Percentiles rank a stretch among this genome's conserved stretches.
These are phyloP conservation scores for Camelina hispida DNA, from an alignment of 345 rosid species.

Conservation along the genomic window DNA sequence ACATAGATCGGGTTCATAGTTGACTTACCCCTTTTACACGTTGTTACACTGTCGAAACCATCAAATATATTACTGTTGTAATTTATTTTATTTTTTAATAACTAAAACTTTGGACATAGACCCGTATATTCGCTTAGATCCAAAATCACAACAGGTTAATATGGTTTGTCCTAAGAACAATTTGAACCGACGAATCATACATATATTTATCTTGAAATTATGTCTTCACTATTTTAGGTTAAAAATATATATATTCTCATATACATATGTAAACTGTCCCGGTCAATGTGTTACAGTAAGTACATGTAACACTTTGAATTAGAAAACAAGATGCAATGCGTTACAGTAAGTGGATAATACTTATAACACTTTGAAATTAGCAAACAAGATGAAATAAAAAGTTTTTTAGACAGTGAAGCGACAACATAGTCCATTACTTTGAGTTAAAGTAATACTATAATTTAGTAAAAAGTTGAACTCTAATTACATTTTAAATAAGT, in stretches of 20 bases:
- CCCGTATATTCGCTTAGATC: too few relatives aligned
- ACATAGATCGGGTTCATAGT: background rate
- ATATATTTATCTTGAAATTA: too few relatives aligned
- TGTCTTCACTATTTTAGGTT: too few relatives aligned
- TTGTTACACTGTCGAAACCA: background rate
- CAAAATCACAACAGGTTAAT: too few relatives aligned
- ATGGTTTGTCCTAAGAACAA: too few relatives aligned
- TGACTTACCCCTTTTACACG: background rate
- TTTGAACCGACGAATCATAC: too few relatives aligned
- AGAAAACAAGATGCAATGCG: background rate
- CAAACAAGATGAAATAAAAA: background rate
- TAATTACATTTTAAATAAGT: constrained; percentile 17
- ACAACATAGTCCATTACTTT: constrained; percentile 25
- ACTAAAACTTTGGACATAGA: too few relatives aligned
- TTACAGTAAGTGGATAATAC: constrained; percentile 9
- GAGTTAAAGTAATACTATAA: constrained; percentile 2
- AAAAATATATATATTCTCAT: too few relatives aligned
- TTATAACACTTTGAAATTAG: constrained; percentile 9
- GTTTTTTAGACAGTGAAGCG: constrained; percentile 34
- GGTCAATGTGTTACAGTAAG: background rate
- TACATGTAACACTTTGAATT: constrained; percentile 5
- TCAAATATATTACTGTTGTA: background rate
- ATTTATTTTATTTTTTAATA: background rate
- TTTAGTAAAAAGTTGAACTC: constrained; percentile 15
- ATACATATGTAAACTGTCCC: background rate